Evolutionary conservation across 139 green algal species (phyloP).

Genomic region (Coccomyxa sp.): DNA sequence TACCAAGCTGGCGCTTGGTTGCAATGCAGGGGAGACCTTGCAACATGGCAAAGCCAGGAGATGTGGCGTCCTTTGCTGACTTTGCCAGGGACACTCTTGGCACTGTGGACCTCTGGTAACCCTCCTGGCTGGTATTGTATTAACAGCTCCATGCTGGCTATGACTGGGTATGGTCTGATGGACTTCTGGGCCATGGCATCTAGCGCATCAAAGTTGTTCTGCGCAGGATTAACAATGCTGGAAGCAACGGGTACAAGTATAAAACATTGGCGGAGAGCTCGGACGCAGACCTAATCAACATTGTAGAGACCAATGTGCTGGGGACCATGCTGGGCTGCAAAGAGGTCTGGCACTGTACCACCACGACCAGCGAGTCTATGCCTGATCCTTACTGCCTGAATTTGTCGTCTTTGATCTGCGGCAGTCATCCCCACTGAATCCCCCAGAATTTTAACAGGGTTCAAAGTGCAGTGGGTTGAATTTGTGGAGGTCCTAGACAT

Average conservation of each 20-base stretch:
- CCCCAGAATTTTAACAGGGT: no score
- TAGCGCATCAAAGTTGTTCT: not conserved
- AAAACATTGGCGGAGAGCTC: slow-evolving; percentile 55
- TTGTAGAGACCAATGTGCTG: slow-evolving; percentile 90
- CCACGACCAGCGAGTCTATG: not conserved
- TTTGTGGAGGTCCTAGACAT: no score
- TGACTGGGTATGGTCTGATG: not conserved
- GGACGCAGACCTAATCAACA: slow-evolving; percentile 65
- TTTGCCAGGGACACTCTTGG: slow-evolving; percentile 51
- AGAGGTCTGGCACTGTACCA: slow-evolving; percentile 50
- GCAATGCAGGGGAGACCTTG: slow-evolving; percentile 42
- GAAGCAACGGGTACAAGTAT: slow-evolving; percentile 87
- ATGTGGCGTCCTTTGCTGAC: slow-evolving; percentile 63
- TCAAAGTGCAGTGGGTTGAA: no score
- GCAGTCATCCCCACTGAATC: no score
- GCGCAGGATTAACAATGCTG: slow-evolving; percentile 68
- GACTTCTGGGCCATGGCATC: not conserved
- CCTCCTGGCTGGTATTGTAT: not conserved
- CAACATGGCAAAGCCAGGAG: slow-evolving; percentile 51
- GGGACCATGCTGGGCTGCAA: slow-evolving; percentile 86
- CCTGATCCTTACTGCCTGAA: not conserved
- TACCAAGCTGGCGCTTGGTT: not conserved
- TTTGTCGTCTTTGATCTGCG: not conserved
- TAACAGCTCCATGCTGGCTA: not conserved
- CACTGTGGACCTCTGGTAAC: slow-evolving; percentile 59